These are phyloP conservation scores for Eucalyptus tenuipes DNA, from an alignment of 345 rosid genomes.

Conservation along the genomic window DNA sequence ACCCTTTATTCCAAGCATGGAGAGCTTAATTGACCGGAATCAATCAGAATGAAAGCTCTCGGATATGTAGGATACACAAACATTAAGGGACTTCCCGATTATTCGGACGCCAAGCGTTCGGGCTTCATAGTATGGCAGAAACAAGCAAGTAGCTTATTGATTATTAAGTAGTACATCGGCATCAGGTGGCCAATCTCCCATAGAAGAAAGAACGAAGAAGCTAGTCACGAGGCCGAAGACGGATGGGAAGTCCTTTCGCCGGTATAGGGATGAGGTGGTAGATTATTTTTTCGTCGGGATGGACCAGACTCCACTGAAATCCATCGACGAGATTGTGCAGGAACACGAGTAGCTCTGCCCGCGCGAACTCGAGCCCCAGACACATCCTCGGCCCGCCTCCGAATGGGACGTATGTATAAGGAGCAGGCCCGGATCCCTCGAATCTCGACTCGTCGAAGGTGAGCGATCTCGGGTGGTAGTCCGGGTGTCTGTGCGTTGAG, in stretches of 20 bases:
- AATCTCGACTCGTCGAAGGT: conserved; percentile 11
- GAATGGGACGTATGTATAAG: conserved; percentile 3
- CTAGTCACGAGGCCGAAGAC: neutral
- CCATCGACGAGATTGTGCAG: conserved; percentile 2
- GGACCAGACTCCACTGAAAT: conserved; percentile 4
- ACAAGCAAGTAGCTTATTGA: neutral
- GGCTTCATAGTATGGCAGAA: neutral
- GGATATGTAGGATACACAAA: neutral
- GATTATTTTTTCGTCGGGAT: neutral
- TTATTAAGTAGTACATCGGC: neutral
- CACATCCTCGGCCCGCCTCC: conserved; percentile 15
- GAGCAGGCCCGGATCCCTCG: conserved; percentile 2
- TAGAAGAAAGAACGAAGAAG: neutral
- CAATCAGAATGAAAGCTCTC: neutral
- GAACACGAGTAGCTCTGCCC: conserved; percentile 4
- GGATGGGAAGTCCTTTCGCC: conserved; percentile 3
- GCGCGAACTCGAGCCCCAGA: conserved; percentile 2
- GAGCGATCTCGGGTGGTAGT: neutral
- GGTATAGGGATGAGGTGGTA: conserved; percentile 4
- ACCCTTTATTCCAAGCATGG: neutral
- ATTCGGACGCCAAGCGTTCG: neutral
- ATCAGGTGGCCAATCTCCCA: neutral
- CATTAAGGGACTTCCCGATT: neutral
- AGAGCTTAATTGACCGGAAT: neutral
- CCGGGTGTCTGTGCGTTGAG: neutral